A percentile compares a stretch with the other conserved stretches of the same genome.
Evolutionary conservation across 495 filamentous ascomycete genomes (phyloP).

Genomic region (Penicillium coffeae): DNA sequence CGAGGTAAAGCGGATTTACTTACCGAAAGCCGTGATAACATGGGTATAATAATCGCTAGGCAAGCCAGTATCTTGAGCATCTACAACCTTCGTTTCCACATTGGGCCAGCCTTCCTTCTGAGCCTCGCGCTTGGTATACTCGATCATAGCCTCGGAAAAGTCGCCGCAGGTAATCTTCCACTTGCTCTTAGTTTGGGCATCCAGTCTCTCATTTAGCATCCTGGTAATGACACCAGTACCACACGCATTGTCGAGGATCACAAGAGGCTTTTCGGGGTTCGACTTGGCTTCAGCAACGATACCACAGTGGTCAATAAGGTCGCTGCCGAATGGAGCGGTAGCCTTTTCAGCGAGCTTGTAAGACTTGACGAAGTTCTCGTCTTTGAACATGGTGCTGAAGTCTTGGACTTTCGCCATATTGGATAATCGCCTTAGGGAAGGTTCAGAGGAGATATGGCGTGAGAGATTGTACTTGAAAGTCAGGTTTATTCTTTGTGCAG

Average conservation of each 20-base stretch:
- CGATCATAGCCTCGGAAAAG: constrained; percentile 30
- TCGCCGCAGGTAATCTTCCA: constrained; percentile 37
- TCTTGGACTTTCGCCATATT: no score
- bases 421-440: no score
- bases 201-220: constrained; percentile 22
- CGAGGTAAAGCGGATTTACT: background rate
- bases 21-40: constrained; percentile 36
- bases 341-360: constrained; percentile 33
- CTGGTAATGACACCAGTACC: constrained; percentile 39
- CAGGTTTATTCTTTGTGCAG: no score
- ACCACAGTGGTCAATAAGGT: constrained; percentile 30
- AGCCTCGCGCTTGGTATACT: constrained; percentile 23
- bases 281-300: constrained; percentile 14
- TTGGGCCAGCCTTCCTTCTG: constrained; percentile 31
- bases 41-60: constrained; percentile 28
- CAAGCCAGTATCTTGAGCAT: constrained; percentile 32
- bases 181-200: constrained; percentile 12
- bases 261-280: constrained; percentile 15
- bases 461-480: no score
- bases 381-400: constrained; percentile 19
- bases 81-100: constrained; percentile 24
- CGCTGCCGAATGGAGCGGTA: constrained; percentile 27
- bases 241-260: constrained; percentile 40
- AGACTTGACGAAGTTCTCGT: constrained; percentile 24
- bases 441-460: no score